phyloP scores from a whole-genome alignment of 192 early-diverging fungal genomes.

The Backusella psychrophila region DNA sequence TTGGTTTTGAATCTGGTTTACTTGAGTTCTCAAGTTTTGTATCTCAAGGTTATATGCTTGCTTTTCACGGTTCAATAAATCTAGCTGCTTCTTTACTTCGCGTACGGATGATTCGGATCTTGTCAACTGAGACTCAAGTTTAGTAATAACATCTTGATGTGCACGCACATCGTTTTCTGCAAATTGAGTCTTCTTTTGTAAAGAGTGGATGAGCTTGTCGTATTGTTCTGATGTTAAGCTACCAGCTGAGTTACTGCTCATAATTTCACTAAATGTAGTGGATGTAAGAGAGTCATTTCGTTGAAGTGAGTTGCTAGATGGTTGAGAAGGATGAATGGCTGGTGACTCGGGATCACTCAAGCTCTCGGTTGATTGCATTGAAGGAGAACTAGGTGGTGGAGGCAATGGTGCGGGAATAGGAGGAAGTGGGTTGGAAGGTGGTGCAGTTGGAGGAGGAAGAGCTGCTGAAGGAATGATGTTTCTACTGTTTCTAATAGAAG shows the following conservation, averaged over 20 bases:
- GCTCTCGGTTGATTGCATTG: neutral
- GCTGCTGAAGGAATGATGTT: neutral
- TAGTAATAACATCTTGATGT: constrained; percentile 41
- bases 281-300: constrained; percentile 15
- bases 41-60: constrained; percentile 35
- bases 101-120: constrained; percentile 43
- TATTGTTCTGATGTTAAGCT: constrained; percentile 22
- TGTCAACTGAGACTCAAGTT: constrained; percentile 43
- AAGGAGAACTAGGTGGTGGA: constrained; percentile 15
- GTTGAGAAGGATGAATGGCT: neutral
- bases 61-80: constrained; percentile 35
- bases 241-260: neutral
- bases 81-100: constrained; percentile 36
- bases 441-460: constrained; percentile 31
- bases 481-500: constrained; percentile 5
- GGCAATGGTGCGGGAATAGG: constrained; percentile 26
- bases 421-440: constrained; percentile 29
- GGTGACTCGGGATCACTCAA: constrained; percentile 10
- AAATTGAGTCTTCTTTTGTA: constrained; percentile 28
- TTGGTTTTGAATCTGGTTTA: constrained; percentile 33
- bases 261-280: constrained; percentile 13
- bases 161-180: constrained; percentile 35
- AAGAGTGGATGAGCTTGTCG: constrained; percentile 26
- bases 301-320: neutral
- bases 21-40: constrained; percentile 36